A percentile compares a stretch with the other conserved stretches of the same genome.
Evolutionary conservation across 805 yeast species (phyloP).

Genomic region (Wickerhamiella lipophila): DNA sequence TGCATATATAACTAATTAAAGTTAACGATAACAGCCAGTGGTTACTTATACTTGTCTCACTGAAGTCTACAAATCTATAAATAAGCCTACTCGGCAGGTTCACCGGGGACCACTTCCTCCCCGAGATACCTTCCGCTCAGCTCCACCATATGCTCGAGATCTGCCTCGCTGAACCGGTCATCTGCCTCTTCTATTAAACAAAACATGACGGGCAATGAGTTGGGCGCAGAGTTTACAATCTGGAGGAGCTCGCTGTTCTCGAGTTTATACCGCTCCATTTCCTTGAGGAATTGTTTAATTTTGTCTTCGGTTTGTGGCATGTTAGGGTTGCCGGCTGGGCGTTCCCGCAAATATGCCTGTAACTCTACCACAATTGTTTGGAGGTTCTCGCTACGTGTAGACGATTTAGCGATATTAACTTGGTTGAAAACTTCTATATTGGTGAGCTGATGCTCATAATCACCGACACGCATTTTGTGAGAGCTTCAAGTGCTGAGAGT

Average conservation of each 20-base stretch:
- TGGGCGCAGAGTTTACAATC: conserved; percentile 68
- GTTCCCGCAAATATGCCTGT: conserved; percentile 30
- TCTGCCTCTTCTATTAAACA: conserved; percentile 88
- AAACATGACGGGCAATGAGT: conserved; percentile 64
- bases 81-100: background rate
- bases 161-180: conserved; percentile 58
- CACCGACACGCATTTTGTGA: background rate
- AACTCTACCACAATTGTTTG: conserved; percentile 29
- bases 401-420: conserved; percentile 35
- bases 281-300: conserved; percentile 32
- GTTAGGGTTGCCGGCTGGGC: conserved; percentile 30
- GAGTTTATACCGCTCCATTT: conserved; percentile 37
- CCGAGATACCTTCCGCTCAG: conserved; percentile 36
- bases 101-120: conserved; percentile 24
- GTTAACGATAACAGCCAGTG: too few species aligned
- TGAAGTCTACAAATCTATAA: background rate
- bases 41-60: too few species aligned
- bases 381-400: conserved; percentile 22
- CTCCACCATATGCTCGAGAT: conserved; percentile 45
- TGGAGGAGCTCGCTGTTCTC: conserved; percentile 79
- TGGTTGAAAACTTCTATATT: conserved; percentile 54
- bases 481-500: too few species aligned
- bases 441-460: conserved; percentile 30
- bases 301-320: conserved; percentile 27
- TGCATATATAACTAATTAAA: background rate